phyloP scores from a whole-genome alignment of 345 rosid genomes.

The Boechera retrofracta region DNA sequence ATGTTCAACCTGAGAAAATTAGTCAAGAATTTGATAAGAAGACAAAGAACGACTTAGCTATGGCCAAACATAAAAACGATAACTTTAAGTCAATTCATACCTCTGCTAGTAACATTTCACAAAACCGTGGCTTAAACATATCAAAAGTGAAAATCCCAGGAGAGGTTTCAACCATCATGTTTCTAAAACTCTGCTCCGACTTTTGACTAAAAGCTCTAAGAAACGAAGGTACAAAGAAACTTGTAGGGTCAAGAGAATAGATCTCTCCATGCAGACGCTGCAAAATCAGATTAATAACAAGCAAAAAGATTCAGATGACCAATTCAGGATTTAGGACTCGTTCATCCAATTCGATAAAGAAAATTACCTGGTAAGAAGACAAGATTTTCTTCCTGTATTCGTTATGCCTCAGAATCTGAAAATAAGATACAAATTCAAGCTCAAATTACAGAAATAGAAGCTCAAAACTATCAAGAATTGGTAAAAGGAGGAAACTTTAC shows the following conservation, averaged over 20 bases:
- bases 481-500: conserved; percentile 43
- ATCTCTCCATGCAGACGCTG: conserved; percentile 84
- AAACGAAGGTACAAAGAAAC: conserved; percentile 80
- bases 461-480: not conserved
- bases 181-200: conserved; percentile 68
- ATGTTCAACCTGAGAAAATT: conserved; percentile 70
- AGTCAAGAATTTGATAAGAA: not conserved
- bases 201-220: conserved; percentile 63
- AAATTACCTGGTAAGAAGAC: conserved; percentile 41
- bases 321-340: not conserved
- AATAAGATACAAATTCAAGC: conserved; percentile 22
- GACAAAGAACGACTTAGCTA: conserved; percentile 16
- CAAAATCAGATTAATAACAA: conserved; percentile 29
- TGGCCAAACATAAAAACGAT: conserved; percentile 48
- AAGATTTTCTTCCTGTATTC: conserved; percentile 42
- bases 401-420: conserved; percentile 42
- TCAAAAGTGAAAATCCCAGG: conserved; percentile 80
- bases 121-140: conserved; percentile 77
- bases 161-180: conserved; percentile 61
- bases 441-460: not conserved
- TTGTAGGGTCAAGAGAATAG: conserved; percentile 57
- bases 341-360: not conserved
- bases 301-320: conserved; percentile 11
- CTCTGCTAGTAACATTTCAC: conserved; percentile 77
- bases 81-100: conserved; percentile 50